phyloP scores from a whole-genome alignment of 129 eudicot genomes.

The Centella asiatica region DNA sequence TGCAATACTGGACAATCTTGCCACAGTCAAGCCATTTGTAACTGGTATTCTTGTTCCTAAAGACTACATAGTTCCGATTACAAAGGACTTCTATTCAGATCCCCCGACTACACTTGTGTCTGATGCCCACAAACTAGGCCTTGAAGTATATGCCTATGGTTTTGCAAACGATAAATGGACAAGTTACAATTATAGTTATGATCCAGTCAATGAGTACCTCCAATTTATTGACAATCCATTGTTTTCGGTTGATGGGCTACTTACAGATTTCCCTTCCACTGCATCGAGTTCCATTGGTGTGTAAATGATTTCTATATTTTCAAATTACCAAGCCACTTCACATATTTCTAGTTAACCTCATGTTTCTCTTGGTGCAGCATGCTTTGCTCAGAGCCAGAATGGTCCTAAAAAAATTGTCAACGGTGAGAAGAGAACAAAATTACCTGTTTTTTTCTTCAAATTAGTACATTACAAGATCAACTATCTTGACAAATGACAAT shows the following conservation, averaged over 20 bases:
- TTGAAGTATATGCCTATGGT: slow-evolving; percentile 56
- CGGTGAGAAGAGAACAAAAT: slow-evolving; percentile 16
- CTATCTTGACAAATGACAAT: neutral
- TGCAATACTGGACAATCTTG: slow-evolving; percentile 33
- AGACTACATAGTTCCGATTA: slow-evolving; percentile 59
- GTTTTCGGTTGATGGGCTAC: slow-evolving; percentile 80
- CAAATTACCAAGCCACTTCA: neutral
- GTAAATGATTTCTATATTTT: neutral
- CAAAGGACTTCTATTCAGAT: slow-evolving; percentile 31
- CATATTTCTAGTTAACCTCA: neutral
- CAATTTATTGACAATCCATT: slow-evolving; percentile 53
- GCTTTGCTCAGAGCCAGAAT: slow-evolving; percentile 61
- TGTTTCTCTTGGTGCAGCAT: slow-evolving; percentile 39
- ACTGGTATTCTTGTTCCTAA: slow-evolving; percentile 80
- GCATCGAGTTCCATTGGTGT: slow-evolving; percentile 75
- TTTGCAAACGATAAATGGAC: slow-evolving; percentile 53
- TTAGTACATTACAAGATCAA: neutral
- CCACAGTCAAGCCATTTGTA: slow-evolving; percentile 56
- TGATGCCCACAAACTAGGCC: slow-evolving; percentile 78
- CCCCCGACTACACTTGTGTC: slow-evolving; percentile 64
- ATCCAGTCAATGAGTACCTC: slow-evolving; percentile 64
- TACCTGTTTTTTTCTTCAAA: neutral
- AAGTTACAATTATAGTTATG: slow-evolving; percentile 85
- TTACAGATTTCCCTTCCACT: slow-evolving; percentile 74
- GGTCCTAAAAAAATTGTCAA: slow-evolving; percentile 20